Evolutionary conservation across 495 filamentous ascomycete species (phyloP), one percentile per base, ranked within the genome.

Genomic region (Aspergillus saccharolyticus): DNA sequence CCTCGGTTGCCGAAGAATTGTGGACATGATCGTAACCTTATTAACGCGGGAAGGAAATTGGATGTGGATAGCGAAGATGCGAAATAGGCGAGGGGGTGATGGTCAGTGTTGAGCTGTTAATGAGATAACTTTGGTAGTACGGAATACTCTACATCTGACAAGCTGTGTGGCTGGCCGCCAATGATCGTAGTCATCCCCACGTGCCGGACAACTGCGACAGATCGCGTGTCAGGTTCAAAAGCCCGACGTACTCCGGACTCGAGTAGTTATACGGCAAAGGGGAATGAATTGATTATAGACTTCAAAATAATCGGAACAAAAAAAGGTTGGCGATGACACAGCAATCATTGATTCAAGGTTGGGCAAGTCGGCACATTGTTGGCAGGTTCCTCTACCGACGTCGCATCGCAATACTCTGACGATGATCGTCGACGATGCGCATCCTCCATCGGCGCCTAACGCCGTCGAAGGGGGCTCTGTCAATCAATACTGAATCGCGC

Each of bases 401-500:
- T 39, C 10, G 7, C 33, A 39, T 9, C 33, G 14, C 25, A 28
- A 28, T 9, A 28, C 25, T 12, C 10, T 30, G 22, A 50, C n/a
- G 47, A 7, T 22, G 47, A 50, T 50, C 47, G 22, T 6, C 22
- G 16, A 12, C 17, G 3, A 28, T 50, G 28, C 14, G 47, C 47
- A 30, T 24, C 47, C 47, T 30, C 47, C 30, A 15, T 30, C 16
- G 17, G 22, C 16, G 18, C 47, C 19, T 44, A 47, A 53, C 43
- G 25, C 25, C 25, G 25, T 43, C 44, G 20, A 42, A 14, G 8
- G 19, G 44, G n/a, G 25, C 15, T 10, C 8, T 18, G 54, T 51
- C 44, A 56, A 61, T 61, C 59, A 9, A 57, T 57, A 57, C 59
- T 54, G 17, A 16, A 56, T 57, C 44, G 51, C 59, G 59, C 51